Percentiles rank a stretch among this genome's conserved stretches.
Evolutionary conservation across 331 rosid genomes (phyloP).

Genomic region (Quercus tomentella): DNA sequence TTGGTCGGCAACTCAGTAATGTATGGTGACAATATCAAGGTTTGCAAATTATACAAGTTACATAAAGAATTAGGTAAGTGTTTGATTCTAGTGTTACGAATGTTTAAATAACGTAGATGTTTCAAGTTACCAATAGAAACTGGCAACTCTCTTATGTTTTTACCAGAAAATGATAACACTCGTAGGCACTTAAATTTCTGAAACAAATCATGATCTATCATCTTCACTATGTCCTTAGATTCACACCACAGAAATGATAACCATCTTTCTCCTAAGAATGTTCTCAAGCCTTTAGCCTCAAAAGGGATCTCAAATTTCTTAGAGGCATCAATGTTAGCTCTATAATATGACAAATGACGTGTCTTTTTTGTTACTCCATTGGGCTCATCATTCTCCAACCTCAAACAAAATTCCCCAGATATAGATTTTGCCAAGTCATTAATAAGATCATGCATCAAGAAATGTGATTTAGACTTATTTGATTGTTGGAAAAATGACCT

Average conservation of each 20-base stretch:
- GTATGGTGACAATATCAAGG: conserved; percentile 4
- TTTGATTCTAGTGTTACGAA: conserved; percentile 2
- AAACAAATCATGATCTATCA: not conserved
- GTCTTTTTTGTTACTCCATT: not conserved
- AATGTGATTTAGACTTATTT: not conserved
- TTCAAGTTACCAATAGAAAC: conserved; percentile 4
- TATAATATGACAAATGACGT: not conserved
- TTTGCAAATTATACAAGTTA: conserved; percentile 12
- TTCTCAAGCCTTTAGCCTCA: not conserved
- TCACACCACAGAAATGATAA: not conserved
- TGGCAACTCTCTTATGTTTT: not conserved
- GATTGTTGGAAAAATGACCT: conserved; percentile 14
- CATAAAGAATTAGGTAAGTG: not conserved
- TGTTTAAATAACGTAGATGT: conserved; percentile 12
- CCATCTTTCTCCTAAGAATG: not conserved
- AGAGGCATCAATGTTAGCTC: not conserved
- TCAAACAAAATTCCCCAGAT: not conserved
- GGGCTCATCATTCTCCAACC: not conserved
- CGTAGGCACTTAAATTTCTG: not conserved
- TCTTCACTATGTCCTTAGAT: no score
- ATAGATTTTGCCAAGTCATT: conserved; percentile 25
- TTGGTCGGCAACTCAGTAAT: not conserved
- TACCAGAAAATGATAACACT: not conserved
- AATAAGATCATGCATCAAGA: conserved; percentile 24
- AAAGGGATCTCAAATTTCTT: not conserved